Base-by-base conservation (phyloP, 2,329 filamentous ascomycete species). In the Ophiostoma australiae region DNA sequence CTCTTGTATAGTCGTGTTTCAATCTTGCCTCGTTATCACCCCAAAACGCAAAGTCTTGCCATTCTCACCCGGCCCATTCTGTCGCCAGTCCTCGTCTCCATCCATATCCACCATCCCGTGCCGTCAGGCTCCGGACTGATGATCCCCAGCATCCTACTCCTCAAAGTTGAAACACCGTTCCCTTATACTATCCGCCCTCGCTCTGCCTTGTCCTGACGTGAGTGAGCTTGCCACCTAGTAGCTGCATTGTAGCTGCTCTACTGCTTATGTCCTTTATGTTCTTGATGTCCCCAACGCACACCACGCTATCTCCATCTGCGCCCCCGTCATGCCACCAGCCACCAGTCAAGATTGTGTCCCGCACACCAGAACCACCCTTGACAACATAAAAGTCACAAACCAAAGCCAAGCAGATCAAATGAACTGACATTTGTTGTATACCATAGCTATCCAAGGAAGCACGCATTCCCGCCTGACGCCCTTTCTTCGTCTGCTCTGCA, bases 341-440 rank as follows among this genome's bases (percentile, higher is more conserved):
- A 67, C 72, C 72, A 73, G 70, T 73, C 70, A 71, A 69, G 44
- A 58, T 33, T 13, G 48, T 39, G 33, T 39, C 66, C 72, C n/a
- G 48, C 70, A 70, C 69, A 71, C 69, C 72, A 69, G 61, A 44
- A 68, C 17, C 52, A 27, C 23, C 13, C 17, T 20, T 35, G 52
- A 63, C 69, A 68, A 39, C 63, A 39, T 20, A 66, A 65, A 65
- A 37, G 63, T 35, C 63, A 39, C 63, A 20, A 66, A 20, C 23
- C 41, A 66, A 20, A 39, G 35, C 63, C 35, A 70, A 48, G 55
- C 67, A 39, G 68, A 69, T 37, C 61, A 66, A 66, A 66, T 66
- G 35, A 61, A 72, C 72, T 72, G 68, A 72, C 70, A 61, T 65
- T 11, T 66, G 33, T 10, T 39, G 33, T 66, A 66, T 39, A 23